Evolutionary conservation across 306 rosid species (phyloP).

Genomic region (Senna tora): DNA sequence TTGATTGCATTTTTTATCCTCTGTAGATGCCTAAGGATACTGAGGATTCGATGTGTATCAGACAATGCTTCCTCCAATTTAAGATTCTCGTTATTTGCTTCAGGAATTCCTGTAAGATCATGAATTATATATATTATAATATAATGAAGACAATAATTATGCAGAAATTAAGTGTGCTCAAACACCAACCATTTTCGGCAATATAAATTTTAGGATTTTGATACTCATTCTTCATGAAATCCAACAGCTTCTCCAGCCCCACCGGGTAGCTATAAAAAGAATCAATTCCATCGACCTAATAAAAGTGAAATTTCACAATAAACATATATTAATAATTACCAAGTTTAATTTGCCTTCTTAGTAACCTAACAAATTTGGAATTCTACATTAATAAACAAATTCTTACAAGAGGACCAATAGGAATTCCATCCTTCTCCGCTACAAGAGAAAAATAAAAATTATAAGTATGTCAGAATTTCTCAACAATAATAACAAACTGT

Average conservation of each 20-base stretch:
- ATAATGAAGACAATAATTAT: neutral
- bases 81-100: neutral
- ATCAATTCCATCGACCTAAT: slow-evolving; percentile 26
- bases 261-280: slow-evolving; percentile 27
- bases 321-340: neutral
- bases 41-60: slow-evolving; percentile 33
- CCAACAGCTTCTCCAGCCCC: slow-evolving; percentile 35
- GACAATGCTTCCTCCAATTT: slow-evolving; percentile 8
- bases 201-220: neutral
- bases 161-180: neutral
- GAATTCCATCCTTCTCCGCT: slow-evolving; percentile 11
- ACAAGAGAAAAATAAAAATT: no score
- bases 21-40: slow-evolving; percentile 25
- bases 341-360: neutral
- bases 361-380: no score
- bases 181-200: neutral
- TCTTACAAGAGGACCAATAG: slow-evolving; percentile 36
- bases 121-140: no score
- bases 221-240: neutral
- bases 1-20: slow-evolving; percentile 10
- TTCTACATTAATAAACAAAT: neutral
- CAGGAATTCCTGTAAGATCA: slow-evolving; percentile 17
- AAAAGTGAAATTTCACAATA: no score
- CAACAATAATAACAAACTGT: no score
- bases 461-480: no score